Evolutionary conservation across 768 basidiomycete species (phyloP).

Genomic region (Tricholoma sp.): DNA sequence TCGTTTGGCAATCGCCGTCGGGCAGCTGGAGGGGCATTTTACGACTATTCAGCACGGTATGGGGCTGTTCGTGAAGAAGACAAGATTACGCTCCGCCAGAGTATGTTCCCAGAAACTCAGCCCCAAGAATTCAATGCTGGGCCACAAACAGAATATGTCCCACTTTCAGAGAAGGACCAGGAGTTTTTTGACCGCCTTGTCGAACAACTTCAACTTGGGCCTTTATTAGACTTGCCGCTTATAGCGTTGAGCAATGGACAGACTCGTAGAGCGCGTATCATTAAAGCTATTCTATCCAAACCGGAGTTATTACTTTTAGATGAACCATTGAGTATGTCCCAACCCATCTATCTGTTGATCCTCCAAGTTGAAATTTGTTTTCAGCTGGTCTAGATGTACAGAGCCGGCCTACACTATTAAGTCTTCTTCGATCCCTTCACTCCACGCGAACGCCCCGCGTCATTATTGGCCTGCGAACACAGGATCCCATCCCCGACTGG

Average conservation of each 20-base stretch:
- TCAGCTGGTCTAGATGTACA: constrained; percentile 76
- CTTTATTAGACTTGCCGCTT: constrained; percentile 76
- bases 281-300: constrained; percentile 63
- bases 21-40: constrained; percentile 66
- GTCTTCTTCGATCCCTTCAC: constrained; percentile 28
- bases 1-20: constrained; percentile 63
- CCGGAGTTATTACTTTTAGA: constrained; percentile 83
- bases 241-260: constrained; percentile 91
- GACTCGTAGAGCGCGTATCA: constrained; percentile 79
- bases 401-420: constrained; percentile 51
- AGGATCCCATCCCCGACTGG: constrained; percentile 71
- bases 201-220: constrained; percentile 47
- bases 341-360: not conserved
- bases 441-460: constrained; percentile 16
- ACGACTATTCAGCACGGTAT: constrained; percentile 91
- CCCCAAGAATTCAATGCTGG: constrained; percentile 22
- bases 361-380: not conserved
- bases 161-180: constrained; percentile 17
- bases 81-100: constrained; percentile 67
- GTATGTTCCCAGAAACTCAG: constrained; percentile 54
- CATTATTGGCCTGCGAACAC: constrained; percentile 48
- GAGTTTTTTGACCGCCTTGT: constrained; percentile 50
- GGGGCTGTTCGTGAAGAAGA: constrained; percentile 86
- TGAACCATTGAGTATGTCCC: constrained; percentile 76
- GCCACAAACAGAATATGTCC: constrained; percentile 17